Evolutionary conservation across 140 eudicot genomes (phyloP), one percentile per base, ranked within the genome.

Genomic region (Flaveria floridana): DNA sequence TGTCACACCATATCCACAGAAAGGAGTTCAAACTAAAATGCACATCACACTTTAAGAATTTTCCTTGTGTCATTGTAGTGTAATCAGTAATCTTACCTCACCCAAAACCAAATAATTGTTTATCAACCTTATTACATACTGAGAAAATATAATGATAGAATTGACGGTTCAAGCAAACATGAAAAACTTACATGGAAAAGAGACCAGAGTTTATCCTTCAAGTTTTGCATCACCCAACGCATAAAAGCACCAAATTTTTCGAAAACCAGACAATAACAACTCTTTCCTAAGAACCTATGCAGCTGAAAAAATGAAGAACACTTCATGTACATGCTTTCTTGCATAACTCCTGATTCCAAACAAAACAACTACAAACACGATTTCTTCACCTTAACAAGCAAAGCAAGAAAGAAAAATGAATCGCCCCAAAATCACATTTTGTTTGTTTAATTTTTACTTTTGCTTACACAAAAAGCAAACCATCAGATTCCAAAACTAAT

Each of bases 391-490:
- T 14, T 41, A 61, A 75, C 46, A 61, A 69, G 77, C 64, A 75
- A 80, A 68, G 69, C 68, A 75, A 75, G 73, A 69, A 52, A 26
- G 47, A 48, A 57, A 41, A 30, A 3, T 13, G 20, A 47, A 74
- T 58, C 19, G 2, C 20, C 72, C 66, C 73, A 47, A 56, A 74
- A 48, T 28, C 66, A 80, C 77, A 69, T 50, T 70, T 80, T 37
- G 72, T 68, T 80, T 68, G 80, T 80, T 75, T 23, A 61, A 25
- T 37, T 61, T 19, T 39, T 65, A 14, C 11, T 51, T 52, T 80
- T 76, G 80, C 81, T 80, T 75, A 75, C 63, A 68, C 69, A 62
- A 75, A 59, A 80, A 80, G 84, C 62, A 80, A 80, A 62, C 76
- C 44, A 61, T 68, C 37, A 68, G 84, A 80, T 80, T 75, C 84